Base-by-base conservation (phyloP, 1,139 yeast species). In the Yamadazyma jaroonii region DNA sequence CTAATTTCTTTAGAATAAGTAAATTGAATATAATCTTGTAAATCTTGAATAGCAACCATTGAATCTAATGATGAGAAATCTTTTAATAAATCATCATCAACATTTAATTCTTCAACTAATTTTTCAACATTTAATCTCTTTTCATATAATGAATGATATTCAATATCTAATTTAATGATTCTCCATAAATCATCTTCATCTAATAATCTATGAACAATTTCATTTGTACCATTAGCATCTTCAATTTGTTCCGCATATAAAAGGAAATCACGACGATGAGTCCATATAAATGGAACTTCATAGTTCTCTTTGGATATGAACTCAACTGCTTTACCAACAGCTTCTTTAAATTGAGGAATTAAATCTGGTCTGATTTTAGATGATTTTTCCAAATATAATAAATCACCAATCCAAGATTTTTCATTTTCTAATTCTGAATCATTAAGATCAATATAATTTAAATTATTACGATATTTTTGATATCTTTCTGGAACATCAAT, bases 201-300 rank as follows among this genome's bases (percentile, higher is more conserved):
- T 39, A 84, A 61, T 34, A 83, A 66, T 47, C 75, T 75, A 47
- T 70, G 75, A 14, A 79, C 81, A 22, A 60, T 62, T 35, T 69
- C 67, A 32, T 59, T 62, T 13, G 55, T 43, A 9, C 50, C 47
- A 0, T 76, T 77, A 33, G 76, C 78, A 7, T 77, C 76, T 34
- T 64, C 67, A 23, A 49, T 47, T 38, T 78, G 82, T 50, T 77
- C 83, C 9, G 86, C 75, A 48, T 70, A 69, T 37, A 84, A 67
- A 27, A 88, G 70, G 56, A 85, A 89, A 60, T 92, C 97, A 59
- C 95, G 84, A 58, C 97, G 85, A 55, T 89, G 96, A 26, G 90
- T 84, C 87, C 96, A 90, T 43, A 92, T 89, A 55, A 89, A 87
- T n/a, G 98, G 97, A 3, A 92, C 96, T 57, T 92, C 99, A 45